Percentiles rank a stretch among this genome's conserved stretches.
Conservation (phyloP, 1,139 yeast genomes). For the Kodamaea alishanica region DNA sequence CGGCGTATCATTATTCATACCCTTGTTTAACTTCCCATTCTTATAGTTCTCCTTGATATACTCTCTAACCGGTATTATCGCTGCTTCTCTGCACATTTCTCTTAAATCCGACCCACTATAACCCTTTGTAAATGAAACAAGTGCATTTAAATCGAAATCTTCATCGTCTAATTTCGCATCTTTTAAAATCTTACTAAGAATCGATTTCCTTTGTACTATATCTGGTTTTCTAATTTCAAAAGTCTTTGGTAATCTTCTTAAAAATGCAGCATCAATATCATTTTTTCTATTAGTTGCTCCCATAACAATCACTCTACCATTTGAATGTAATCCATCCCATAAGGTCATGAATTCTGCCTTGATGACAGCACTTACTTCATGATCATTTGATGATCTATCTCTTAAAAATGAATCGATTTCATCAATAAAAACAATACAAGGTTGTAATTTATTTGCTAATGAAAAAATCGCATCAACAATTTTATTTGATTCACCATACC, state of each 20-base stretch:
- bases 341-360: slow-evolving; percentile 97
- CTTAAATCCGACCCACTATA: slow-evolving; percentile 88
- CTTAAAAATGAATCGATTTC: slow-evolving; percentile 93
- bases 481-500: slow-evolving; percentile 97
- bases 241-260: slow-evolving; percentile 89
- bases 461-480: slow-evolving; percentile 92
- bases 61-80: slow-evolving; percentile 83
- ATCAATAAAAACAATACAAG: slow-evolving; percentile 92
- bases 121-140: slow-evolving; percentile 68
- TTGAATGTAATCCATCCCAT: slow-evolving; percentile 87
- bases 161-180: slow-evolving; percentile 57
- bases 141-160: slow-evolving; percentile 56
- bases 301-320: slow-evolving; percentile 78
- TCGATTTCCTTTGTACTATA: slow-evolving; percentile 62
- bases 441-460: slow-evolving; percentile 84
- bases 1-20: slow-evolving; percentile 24
- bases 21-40: slow-evolving; percentile 40
- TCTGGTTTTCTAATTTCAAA: slow-evolving; percentile 79
- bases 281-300: slow-evolving; percentile 94
- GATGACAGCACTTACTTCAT: slow-evolving; percentile 91
- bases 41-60: slow-evolving; percentile 54
- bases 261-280: slow-evolving; percentile 89
- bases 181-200: slow-evolving; percentile 60
- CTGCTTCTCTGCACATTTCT: slow-evolving; percentile 92
- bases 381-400: slow-evolving; percentile 81